These are phyloP conservation scores for Rhizoctonia solani DNA, from an alignment of 1,284 basidiomycete species.

Conservation along the genomic window DNA sequence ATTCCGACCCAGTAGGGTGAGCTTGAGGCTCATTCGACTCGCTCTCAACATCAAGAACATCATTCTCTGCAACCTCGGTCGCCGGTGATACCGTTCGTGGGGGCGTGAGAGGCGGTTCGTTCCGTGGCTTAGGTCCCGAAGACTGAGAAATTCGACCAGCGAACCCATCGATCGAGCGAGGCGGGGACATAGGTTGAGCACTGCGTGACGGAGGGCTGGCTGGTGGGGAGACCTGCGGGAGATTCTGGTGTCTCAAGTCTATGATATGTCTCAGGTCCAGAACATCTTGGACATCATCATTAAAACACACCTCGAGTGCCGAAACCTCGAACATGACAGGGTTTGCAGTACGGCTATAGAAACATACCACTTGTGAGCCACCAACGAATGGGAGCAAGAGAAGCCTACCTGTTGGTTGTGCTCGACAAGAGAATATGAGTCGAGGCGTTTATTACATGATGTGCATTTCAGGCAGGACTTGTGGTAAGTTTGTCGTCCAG, in stretches of 20 bases:
- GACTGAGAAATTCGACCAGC: conserved; percentile 32
- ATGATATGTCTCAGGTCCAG: conserved; percentile 40
- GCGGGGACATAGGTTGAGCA: conserved; percentile 35
- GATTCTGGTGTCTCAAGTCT: conserved; percentile 72
- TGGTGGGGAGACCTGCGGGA: conserved; percentile 42
- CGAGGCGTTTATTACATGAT: conserved; percentile 70
- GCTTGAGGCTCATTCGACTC: not conserved
- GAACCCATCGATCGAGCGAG: conserved; percentile 33
- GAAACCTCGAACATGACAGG: conserved; percentile 71
- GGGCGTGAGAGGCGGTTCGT: conserved; percentile 36
- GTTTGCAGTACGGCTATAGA: conserved; percentile 70
- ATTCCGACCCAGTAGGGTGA: not conserved
- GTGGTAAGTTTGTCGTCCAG: conserved; percentile 64
- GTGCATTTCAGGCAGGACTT: conserved; percentile 78
- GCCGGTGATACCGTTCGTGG: conserved; percentile 32
- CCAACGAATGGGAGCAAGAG: conserved; percentile 29
- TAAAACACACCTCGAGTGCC: conserved; percentile 52
- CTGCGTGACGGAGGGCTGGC: conserved; percentile 54
- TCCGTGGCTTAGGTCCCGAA: conserved; percentile 34
- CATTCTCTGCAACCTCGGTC: conserved; percentile 22
- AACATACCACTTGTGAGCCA: not conserved
- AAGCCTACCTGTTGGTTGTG: conserved; percentile 69
- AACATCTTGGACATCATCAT: not conserved
- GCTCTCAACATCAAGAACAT: not conserved
- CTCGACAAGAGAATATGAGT: conserved; percentile 71